Conservation (phyloP, 164 flowering plant species). For the Brasenia schreberi region DNA sequence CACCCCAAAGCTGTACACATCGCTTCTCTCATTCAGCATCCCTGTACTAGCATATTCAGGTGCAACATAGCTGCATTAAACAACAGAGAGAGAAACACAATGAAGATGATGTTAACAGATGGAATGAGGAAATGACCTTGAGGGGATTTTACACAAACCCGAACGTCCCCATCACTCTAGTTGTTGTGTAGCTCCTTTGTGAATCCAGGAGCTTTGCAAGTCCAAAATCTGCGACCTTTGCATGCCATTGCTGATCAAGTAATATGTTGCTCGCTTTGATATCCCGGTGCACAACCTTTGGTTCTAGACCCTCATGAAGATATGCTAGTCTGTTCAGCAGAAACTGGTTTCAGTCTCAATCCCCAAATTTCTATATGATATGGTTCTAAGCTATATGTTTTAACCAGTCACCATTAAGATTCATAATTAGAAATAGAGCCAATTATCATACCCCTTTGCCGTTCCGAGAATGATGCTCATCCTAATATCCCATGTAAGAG, state of each 20-base stretch:
- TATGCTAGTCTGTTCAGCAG: constrained; percentile 63
- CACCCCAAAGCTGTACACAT: constrained; percentile 88
- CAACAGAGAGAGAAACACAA: neutral
- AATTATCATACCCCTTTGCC: constrained; percentile 65
- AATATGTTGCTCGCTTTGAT: constrained; percentile 88
- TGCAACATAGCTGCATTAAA: constrained; percentile 69
- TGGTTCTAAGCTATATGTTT: neutral
- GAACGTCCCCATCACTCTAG: constrained; percentile 98
- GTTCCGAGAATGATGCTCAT: constrained; percentile 82
- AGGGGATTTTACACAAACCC: constrained; percentile 43
- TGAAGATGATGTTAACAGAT: neutral
- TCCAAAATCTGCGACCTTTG: constrained; percentile 95
- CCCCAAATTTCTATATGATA: neutral
- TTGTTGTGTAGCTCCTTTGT: constrained; percentile 74
- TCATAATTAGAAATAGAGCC: neutral
- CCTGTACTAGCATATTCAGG: constrained; percentile 99
- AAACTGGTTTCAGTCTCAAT: neutral
- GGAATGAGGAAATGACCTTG: neutral
- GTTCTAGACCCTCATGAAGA: constrained; percentile 97
- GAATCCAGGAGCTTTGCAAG: constrained; percentile 86
- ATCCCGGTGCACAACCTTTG: constrained; percentile 94
- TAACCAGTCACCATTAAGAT: no score
- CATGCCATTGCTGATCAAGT: constrained; percentile 77
- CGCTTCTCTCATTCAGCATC: constrained; percentile 92
- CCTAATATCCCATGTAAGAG: constrained; percentile 87